Evolutionary conservation across 2,329 filamentous ascomycete species (phyloP), one percentile per base, ranked within the genome.

Genomic region (Aspergillus bombycis): DNA sequence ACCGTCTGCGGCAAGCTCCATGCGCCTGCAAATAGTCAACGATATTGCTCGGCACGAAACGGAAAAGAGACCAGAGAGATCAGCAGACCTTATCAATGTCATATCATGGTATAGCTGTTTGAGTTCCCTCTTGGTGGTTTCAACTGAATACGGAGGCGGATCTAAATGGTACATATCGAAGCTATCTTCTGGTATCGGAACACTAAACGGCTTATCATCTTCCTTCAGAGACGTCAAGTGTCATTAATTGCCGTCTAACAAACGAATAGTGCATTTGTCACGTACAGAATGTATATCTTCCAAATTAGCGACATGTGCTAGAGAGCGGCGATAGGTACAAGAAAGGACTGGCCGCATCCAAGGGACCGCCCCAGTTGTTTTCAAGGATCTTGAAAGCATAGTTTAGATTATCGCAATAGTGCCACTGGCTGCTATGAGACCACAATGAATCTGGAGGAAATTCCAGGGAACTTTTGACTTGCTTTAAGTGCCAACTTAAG

Each of bases 141-240:
- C 85, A 70, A 97, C 84, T 67, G 91, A 92, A 85, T 96, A 96
- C 63, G 92, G 85, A 65, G 94, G 94, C 71, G 93, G 93, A 82
- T 97, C 94, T 75, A 98, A 88, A 84, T 97, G 91, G 84, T 97
- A 98, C 56, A 94, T 97, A 86, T 97, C 94, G 83, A 97, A 98
- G 82, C 91, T 93, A 88, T 97, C 93, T 79, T 96, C 92, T 78
- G 92, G 93, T 77, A 98, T 89, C 74, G 88, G 90, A 76, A 98
- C 87, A 75, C 89, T 86, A 84, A 97, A 97, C 69, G 88, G 87
- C 84, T 94, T 90, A 75, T 96, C 91, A 77, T 97, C 93, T 80
- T 92, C 90, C 93, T 95, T 52, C 26, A 30, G 7, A 16, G 8
- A 26, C 21, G n/a, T 12, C 52, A 11, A 38, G 30, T 57, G 50